Evolutionary conservation across 1,284 basidiomycete genomes (phyloP), one percentile per base, ranked within the genome.

Genomic region (Cryptococcus sp.): DNA sequence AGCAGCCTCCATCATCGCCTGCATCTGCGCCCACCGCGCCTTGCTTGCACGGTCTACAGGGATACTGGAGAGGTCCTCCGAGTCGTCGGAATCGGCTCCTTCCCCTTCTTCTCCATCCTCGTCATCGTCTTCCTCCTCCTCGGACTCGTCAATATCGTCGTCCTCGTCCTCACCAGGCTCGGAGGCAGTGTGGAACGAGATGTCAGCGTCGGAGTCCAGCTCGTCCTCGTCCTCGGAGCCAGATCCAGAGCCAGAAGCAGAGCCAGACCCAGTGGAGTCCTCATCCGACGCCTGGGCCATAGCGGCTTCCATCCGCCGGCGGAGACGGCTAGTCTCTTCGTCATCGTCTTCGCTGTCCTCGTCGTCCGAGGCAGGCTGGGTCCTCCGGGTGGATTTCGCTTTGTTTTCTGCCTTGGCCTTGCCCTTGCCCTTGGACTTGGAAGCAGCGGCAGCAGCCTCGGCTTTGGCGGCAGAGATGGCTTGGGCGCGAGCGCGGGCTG

Each of bases 1-100:
- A 15, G 67, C 65, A 57, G 64, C 60, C 50, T 71, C 68, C 71
- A 73, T 73, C 47, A 67, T 67, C 23, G 62, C 65, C 64, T 73
- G 68, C 69, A 73, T 73, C 42, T 56, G 46, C 23, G 53, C 61
- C 38, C 66, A 64, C 44, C 64, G 52, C 9, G 47, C 47, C 38
- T 57, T 60, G 23, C 62, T 63, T 20, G 54, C 50, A 9, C 55
- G 53, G 40, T 68, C 61, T 1, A 71, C 55, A 1, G 63, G 66
- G 7, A 66, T 59, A 24, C 57, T 59, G n/a, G 66, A 66, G 6
- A 67, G 28, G 16, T 52, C 50, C 46, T 67, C 66, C 46, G 66
- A 68, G 58, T 66, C 53, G 38, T 62, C 61, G 12, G 54, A 51
- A 23, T 58, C 56, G 18, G 18, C 20, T 52, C 51, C 51, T 50